Conservation (phyloP, 768 basidiomycete species). For the Lentinula raphanica region DNA sequence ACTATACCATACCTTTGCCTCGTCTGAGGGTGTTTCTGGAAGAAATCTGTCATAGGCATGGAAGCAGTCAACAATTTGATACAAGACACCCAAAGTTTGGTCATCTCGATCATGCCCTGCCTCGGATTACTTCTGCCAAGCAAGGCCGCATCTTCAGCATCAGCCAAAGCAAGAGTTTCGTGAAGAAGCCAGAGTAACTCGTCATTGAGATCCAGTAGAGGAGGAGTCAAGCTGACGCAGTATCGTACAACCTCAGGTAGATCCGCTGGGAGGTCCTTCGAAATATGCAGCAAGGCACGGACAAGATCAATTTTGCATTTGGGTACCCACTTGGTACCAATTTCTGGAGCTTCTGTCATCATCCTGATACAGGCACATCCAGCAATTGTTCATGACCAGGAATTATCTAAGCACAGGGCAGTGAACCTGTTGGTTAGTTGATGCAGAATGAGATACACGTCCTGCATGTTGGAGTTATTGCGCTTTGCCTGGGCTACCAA, state of each 20-base stretch:
- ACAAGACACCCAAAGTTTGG: constrained; percentile 88
- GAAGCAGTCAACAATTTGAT: constrained; percentile 91
- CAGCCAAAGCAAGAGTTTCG: constrained; percentile 91
- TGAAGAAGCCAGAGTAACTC: constrained; percentile 87
- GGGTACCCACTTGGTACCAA: constrained; percentile 74
- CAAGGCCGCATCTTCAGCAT: constrained; percentile 87
- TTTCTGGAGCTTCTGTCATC: constrained; percentile 62
- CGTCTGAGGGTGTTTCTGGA: constrained; percentile 75
- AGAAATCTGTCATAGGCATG: constrained; percentile 93
- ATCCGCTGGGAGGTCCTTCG: constrained; percentile 92
- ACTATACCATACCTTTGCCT: constrained; percentile 68
- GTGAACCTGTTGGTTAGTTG: constrained; percentile 81
- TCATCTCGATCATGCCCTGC: constrained; percentile 75
- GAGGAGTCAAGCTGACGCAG: constrained; percentile 83
- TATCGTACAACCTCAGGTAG: constrained; percentile 91
- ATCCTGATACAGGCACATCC: constrained; percentile 84
- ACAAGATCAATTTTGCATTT: constrained; percentile 88
- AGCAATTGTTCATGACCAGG: constrained; percentile 86
- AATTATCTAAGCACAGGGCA: constrained; percentile 84
- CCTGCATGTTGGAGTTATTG: constrained; percentile 41
- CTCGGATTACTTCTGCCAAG: constrained; percentile 70
- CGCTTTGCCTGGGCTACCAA: constrained; percentile 53
- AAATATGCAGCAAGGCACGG: constrained; percentile 81
- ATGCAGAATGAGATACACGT: constrained; percentile 66
- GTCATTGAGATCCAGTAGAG: constrained; percentile 86